Percentiles rank a stretch among this genome's conserved stretches.
Conservation (phyloP, 768 basidiomycete species). For the Trametes meyenii region DNA sequence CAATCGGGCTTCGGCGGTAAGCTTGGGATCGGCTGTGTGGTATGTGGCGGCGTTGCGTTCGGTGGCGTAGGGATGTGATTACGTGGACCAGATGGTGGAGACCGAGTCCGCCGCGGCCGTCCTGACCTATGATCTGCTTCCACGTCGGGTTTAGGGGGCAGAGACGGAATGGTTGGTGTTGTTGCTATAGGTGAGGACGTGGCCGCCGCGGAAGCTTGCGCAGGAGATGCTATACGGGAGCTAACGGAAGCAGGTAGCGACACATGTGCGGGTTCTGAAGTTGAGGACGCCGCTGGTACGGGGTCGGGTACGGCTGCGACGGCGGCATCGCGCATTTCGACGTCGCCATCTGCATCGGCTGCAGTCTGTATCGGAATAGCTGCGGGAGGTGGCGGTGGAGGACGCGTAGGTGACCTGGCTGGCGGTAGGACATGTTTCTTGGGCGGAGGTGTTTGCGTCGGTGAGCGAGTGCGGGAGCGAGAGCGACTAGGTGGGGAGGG, state of each 20-base stretch:
- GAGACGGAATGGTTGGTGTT: not conserved
- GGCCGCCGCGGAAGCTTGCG: not conserved
- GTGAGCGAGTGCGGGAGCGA: constrained; percentile 21
- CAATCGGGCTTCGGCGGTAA: constrained; percentile 25
- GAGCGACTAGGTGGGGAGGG: constrained; percentile 15
- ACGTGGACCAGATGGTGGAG: constrained; percentile 21
- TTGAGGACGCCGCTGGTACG: not conserved
- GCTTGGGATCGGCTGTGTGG: constrained; percentile 8
- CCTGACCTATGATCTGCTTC: constrained; percentile 9
- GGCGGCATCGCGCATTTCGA: constrained; percentile 11
- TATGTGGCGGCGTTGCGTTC: constrained; percentile 23
- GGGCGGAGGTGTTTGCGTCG: constrained; percentile 16
- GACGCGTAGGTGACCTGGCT: constrained; percentile 15
- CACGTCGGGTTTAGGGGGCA: constrained; percentile 12
- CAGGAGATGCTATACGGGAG: constrained; percentile 2
- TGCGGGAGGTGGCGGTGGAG: constrained; percentile 6
- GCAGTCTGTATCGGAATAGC: not conserved
- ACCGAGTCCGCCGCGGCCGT: constrained; percentile 13
- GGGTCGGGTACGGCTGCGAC: not conserved
- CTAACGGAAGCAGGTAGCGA: not conserved
- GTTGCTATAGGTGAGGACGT: not conserved
- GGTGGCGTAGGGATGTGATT: constrained; percentile 18
- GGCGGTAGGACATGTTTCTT: constrained; percentile 19
- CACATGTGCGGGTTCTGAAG: not conserved
- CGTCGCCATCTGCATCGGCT: constrained; percentile 17